These are phyloP conservation scores for Epichloe glyceriae DNA, from an alignment of 2,329 filamentous ascomycete genomes.

Conservation along the genomic window DNA sequence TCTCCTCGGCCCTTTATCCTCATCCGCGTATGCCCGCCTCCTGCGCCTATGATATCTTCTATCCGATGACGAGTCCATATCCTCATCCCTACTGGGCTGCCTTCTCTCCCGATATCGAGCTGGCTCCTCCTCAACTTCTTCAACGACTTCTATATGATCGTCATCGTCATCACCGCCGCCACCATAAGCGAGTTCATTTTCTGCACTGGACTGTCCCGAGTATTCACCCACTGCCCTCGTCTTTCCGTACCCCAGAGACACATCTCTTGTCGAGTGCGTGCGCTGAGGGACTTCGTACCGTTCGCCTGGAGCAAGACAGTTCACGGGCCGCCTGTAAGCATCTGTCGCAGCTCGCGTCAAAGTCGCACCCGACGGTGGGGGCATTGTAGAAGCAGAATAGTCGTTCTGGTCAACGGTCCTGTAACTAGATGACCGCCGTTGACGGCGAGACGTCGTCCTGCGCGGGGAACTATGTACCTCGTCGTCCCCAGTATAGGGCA, in stretches of 20 bases:
- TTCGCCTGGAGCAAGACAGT: constrained; percentile 15
- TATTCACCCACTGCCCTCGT: not conserved
- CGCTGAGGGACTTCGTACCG: constrained; percentile 1
- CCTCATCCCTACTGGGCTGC: constrained; percentile 15
- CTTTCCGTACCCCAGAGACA: constrained; percentile 6
- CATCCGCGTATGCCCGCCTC: constrained; percentile 13
- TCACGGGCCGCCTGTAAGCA: constrained; percentile 17
- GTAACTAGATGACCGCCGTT: constrained; percentile 8
- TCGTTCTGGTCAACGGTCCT: constrained; percentile 18
- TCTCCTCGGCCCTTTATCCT: constrained; percentile 11
- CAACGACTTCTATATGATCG: constrained; percentile 15
- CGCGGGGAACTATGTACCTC: constrained; percentile 21
- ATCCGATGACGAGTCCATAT: constrained; percentile 14
- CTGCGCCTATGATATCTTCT: constrained; percentile 12
- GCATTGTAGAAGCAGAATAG: constrained; percentile 12
- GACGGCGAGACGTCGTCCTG: constrained; percentile 14
- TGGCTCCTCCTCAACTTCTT: constrained; percentile 12
- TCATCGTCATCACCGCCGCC: not conserved
- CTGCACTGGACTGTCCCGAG: constrained; percentile 1
- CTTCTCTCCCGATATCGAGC: constrained; percentile 6
- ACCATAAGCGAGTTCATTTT: constrained; percentile 2
- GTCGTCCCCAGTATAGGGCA: constrained; percentile 16
- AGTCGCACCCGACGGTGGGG: constrained; percentile 11
- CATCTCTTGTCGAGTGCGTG: constrained; percentile 8
- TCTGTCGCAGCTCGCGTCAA: constrained; percentile 17